Base-by-base conservation (phyloP, 169 alveolate genomes). In the Pseudocohnilembus persalinus region DNA sequence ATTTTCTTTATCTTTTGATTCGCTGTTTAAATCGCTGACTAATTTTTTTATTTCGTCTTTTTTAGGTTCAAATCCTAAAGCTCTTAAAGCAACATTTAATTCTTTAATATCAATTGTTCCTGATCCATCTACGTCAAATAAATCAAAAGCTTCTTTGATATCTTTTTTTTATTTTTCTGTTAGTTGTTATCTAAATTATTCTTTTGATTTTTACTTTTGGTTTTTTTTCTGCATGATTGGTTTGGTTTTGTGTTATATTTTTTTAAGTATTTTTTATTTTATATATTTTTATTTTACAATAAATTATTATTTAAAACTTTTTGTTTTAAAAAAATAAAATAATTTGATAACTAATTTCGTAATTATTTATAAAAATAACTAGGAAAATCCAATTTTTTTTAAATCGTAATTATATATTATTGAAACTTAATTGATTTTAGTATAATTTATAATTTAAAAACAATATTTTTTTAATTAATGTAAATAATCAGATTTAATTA, bases 121-220 rank as follows among this genome's bases (percentile, higher is more conserved):
- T 29, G 99, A 96, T 32, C 99, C 98, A 83, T 98, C 99, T 24
- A 99, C 97, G 92, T 99, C 99, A 90, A 99, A 98, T 68, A 99
- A 93, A 84, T 98, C 99, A 92, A 99, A 99, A 72, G 99, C 99
- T 88, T 99, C 99, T 84, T 97, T 97, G 27, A 99, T 98, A 90
- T 99, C 99, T 85, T 93, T 90, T 73, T 94, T 95, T 88, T 96
- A 94, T 64, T 95, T 95, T 28, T 92, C 96, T 28, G 97, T 94
- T 31, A 96, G 77, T 81, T 96, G 98, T 74, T 94, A 89, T 78
- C 96, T 87, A 31, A 86, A 86, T 28, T 88, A 82, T 85, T 92
- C 92, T 83, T 93, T 90, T 64, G 85, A 87, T 88, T 91, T 90
- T 33, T 83, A 81, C 84, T 89, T 89, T 64, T 85, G n/a, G n/a